phyloP scores from a whole-genome alignment of 2,329 filamentous ascomycete genomes.

The Ophiostoma angusticollis region DNA sequence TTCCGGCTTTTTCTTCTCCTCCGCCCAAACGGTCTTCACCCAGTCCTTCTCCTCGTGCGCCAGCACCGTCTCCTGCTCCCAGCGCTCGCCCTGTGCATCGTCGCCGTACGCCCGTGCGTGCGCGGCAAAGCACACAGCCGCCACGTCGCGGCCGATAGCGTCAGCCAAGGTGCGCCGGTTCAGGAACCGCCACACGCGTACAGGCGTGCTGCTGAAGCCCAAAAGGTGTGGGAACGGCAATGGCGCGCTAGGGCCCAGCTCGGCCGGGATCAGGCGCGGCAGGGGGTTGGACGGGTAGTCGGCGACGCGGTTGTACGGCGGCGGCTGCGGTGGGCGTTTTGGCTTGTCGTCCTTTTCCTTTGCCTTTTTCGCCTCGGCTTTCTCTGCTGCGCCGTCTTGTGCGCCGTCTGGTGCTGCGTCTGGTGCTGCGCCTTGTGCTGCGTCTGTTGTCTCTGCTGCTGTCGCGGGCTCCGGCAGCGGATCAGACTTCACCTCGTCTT shows the following conservation, averaged over 20 bases:
- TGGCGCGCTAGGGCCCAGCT: constrained; percentile 59
- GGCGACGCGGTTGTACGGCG: constrained; percentile 59
- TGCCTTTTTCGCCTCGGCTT: constrained; percentile 25
- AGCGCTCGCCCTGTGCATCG: constrained; percentile 23
- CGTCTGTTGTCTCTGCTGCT: constrained; percentile 16
- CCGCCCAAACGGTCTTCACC: constrained; percentile 65
- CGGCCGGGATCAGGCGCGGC: constrained; percentile 51
- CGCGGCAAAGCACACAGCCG: constrained; percentile 62
- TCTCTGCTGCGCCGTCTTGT: not conserved
- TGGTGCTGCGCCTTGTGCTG: constrained; percentile 6
- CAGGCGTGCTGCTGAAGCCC: constrained; percentile 82
- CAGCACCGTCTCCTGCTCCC: constrained; percentile 54
- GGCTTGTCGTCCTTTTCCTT: constrained; percentile 39
- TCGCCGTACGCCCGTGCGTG: constrained; percentile 37
- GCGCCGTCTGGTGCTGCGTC: constrained; percentile 2
- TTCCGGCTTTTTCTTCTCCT: constrained; percentile 22
- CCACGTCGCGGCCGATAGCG: constrained; percentile 73
- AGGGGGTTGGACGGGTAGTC: constrained; percentile 58
- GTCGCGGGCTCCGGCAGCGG: constrained; percentile 24
- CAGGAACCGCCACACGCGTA: constrained; percentile 75
- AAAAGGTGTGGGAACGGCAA: constrained; percentile 80
- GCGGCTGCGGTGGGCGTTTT: constrained; percentile 47
- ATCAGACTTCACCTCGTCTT: no score
- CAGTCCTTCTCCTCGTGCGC: constrained; percentile 65
- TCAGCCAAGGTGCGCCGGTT: constrained; percentile 78